Evolutionary conservation across 2,329 filamentous ascomycete species (phyloP), one percentile per base, ranked within the genome.

Genomic region (Lojkania enalia): DNA sequence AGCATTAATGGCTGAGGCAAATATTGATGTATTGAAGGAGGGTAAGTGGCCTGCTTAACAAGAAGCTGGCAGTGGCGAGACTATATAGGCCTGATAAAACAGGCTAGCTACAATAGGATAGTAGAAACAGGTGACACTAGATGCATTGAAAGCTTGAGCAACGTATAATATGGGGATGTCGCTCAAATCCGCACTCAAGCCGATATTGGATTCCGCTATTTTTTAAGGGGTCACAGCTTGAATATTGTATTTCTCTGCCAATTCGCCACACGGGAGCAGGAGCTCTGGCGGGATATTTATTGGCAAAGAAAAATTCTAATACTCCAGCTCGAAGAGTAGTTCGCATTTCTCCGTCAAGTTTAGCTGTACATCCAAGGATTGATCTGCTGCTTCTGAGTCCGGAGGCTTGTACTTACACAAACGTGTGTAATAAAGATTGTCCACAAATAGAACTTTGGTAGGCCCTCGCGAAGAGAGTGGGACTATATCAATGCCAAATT

Each of bases 261-360:
- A 80, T 2, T 78, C 68, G 14, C 72, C 70, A 44, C 77, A 80
- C 1, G 76, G 70, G 3, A 77, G 57, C 9, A 78, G 63, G 2
- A 81, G 63, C 33, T 78, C 77, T 16, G 68, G 63, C 0, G 76
- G 76, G 0, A 78, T 69, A 5, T 68, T 65, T 12, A 63, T 52
- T 0, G 75, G 71, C 2, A 19, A 13, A 2, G 56, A 58, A 25
- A 61, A 62, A n/a, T 52, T 37, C 57, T 56, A 60, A 14, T 55
- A 60, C 13, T 52, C 55, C 2, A 55, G 57, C 27, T 59, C 51
- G 4, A 59, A 7, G 12, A 57, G 35, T 2, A 37, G 3, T 21
- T 55, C 42, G 30, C 60, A 62, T 33, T 58, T 52, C 2, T 45
- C 37, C 5, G 55, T 51, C 12, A 61, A 45, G 2, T 29, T 13